Base-by-base conservation (phyloP, 495 filamentous ascomycete genomes). In the Lasiosphaeris hirsuta region DNA sequence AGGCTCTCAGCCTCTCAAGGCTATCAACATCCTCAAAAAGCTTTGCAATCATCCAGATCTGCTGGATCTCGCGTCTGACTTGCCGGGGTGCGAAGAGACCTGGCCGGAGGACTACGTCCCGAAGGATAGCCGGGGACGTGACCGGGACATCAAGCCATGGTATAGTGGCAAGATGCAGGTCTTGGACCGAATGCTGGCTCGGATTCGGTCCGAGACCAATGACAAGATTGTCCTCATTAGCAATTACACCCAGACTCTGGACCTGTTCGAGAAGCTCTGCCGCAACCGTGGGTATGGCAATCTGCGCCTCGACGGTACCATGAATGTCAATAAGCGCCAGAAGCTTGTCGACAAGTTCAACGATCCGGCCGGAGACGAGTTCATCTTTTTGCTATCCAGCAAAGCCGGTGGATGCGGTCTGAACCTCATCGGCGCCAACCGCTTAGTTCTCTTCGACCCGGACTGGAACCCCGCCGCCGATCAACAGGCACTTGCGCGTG, bases 381-480 rank as follows among this genome's bases (percentile, higher is more conserved):
- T 97, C 63, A 83, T 99, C 36, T 99, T 99, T 69, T 78, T 99
- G 10, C 84, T 99, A n/a, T 92, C 88, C 55, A 90, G 86, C 67
- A 97, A 97, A 68, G 95, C 95, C 14, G 95, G 95, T 65, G 95
- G 95, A 1, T 97, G 95, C 65, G 95, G 95, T 69, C 80, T 99
- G 61, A 99, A 99, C 66, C 78, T 99, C 41, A 97, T 97, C 67
- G 95, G 95, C 44, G 95, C 95, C 38, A 97, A 99, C 71, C 88
- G 95, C 10, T 84, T 99, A 4, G 89, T 99, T 3, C 84, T 99
- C 33, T 99, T 99, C 72, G 95, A 99, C 65, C 94, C 94, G 0
- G 95, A 99, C 75, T 99, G 95, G 95, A 99, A 99, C 68, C 95
- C 95, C 0, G 95, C 95, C 3, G 93, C 94, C 0, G 95, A 99